Evolutionary conservation across 2,329 filamentous ascomycete genomes (phyloP).

Genomic region (Paecilomyces niveus): DNA sequence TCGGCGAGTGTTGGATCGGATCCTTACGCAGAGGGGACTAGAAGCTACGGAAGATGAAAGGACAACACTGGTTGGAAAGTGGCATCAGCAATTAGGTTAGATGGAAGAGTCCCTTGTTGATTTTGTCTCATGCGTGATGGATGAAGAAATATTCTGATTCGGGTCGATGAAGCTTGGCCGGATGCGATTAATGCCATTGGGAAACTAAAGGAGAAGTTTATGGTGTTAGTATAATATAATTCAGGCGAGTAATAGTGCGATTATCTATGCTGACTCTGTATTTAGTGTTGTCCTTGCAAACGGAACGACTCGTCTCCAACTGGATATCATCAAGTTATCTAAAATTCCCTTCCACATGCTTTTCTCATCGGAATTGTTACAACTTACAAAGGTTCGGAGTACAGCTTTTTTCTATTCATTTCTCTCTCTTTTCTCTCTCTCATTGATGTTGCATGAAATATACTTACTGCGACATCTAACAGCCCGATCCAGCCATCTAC

Average conservation of each 20-base stretch:
- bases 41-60: background rate
- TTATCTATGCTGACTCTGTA: background rate
- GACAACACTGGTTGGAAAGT: background rate
- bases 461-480: too few species aligned
- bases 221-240: background rate
- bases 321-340: slow-evolving; percentile 44
- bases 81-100: background rate
- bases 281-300: slow-evolving; percentile 44
- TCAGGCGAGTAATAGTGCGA: background rate
- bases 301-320: slow-evolving; percentile 48
- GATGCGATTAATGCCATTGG: background rate
- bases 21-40: background rate
- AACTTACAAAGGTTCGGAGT: slow-evolving; percentile 27
- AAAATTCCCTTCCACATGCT: slow-evolving; percentile 45
- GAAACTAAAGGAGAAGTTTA: background rate
- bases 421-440: background rate
- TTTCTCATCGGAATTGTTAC: slow-evolving; percentile 47
- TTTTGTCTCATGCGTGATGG: background rate
- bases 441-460: background rate
- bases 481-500: slow-evolving; percentile 45
- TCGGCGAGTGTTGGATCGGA: background rate
- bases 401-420: background rate
- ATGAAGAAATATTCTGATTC: too few species aligned
- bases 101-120: background rate
- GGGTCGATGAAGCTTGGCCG: background rate